Conservation (phyloP, 1,139 yeast species). For the Suhomyces wounanorum region DNA sequence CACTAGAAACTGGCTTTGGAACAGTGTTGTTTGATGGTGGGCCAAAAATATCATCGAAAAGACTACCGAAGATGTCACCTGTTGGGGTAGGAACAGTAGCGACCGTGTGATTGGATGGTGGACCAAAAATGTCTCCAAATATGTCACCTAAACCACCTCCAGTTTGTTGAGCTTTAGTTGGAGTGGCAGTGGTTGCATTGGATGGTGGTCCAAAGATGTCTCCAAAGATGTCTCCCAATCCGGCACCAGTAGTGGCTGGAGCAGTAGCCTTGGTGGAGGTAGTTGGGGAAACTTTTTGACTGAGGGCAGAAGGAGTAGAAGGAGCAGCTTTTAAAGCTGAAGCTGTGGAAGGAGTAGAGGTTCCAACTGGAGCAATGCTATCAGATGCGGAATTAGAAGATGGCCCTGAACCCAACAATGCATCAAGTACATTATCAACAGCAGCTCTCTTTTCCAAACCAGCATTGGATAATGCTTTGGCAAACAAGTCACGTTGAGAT, state of each 20-base stretch:
- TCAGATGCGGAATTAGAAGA: neutral
- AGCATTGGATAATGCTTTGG: conserved; percentile 3
- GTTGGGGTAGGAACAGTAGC: conserved; percentile 7
- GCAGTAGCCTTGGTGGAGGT: neutral
- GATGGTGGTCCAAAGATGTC: conserved; percentile 19
- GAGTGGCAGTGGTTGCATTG: conserved; percentile 14
- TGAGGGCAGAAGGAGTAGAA: neutral
- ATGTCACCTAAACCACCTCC: conserved; percentile 12
- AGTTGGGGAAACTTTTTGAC: neutral
- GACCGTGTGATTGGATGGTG: conserved; percentile 12
- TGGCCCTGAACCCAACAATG: conserved; percentile 6
- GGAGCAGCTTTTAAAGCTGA: neutral
- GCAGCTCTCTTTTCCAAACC: conserved; percentile 9
- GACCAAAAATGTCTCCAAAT: conserved; percentile 16
- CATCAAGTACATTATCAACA: conserved; percentile 13
- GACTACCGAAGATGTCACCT: conserved; percentile 14
- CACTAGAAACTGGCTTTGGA: conserved; percentile 1
- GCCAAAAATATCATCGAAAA: conserved; percentile 21
- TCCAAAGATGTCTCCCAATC: conserved; percentile 18
- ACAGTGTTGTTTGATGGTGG: conserved; percentile 14
- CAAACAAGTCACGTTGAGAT: conserved; percentile 10
- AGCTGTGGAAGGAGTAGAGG: conserved; percentile 3
- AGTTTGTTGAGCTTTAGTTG: conserved; percentile 2
- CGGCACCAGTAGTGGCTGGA: neutral
- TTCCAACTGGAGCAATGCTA: neutral